phyloP scores from a whole-genome alignment of 805 yeast genomes.

The Saccharomycodes ludwigii region DNA sequence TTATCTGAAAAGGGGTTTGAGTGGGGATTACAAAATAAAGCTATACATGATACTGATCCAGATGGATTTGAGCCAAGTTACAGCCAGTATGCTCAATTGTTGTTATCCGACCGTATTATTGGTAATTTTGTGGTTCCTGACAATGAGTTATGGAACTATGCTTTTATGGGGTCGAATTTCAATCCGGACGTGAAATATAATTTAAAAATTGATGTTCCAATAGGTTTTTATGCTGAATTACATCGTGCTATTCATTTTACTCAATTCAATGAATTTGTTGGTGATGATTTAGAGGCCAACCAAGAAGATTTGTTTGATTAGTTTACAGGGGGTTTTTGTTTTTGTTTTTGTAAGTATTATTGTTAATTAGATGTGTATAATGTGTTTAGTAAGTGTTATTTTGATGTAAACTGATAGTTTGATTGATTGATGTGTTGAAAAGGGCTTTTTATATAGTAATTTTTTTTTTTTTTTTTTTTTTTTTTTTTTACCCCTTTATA shows the following conservation, averaged over 20 bases:
- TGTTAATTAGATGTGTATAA: no score
- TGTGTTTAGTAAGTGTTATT: no score
- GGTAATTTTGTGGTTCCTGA: conserved; percentile 85
- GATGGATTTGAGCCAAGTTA: conserved; percentile 54
- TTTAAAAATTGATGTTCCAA: conserved; percentile 66
- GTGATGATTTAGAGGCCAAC: conserved; percentile 45
- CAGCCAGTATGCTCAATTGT: conserved; percentile 51
- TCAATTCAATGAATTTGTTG: conserved; percentile 57
- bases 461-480: no score
- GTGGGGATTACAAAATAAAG: conserved; percentile 67
- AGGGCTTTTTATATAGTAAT: no score
- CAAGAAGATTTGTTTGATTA: conserved; percentile 52
- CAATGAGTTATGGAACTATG: conserved; percentile 78
- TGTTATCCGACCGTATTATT: conserved; percentile 59
- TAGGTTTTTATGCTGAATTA: conserved; percentile 68
- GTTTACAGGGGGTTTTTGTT: no score
- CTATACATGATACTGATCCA: conserved; percentile 42
- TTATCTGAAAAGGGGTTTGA: conserved; percentile 51
- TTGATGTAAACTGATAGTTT: no score
- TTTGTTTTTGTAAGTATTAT: no score
- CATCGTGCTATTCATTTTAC: conserved; percentile 87
- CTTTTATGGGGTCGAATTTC: conserved; percentile 82
- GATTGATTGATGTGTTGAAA: no score
- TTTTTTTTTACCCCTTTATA: no score
- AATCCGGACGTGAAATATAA: conserved; percentile 45